Evolutionary conservation across 106 monocot species (phyloP), one percentile per base, ranked within the genome.

Genomic region (Amphibolis antarctica): DNA sequence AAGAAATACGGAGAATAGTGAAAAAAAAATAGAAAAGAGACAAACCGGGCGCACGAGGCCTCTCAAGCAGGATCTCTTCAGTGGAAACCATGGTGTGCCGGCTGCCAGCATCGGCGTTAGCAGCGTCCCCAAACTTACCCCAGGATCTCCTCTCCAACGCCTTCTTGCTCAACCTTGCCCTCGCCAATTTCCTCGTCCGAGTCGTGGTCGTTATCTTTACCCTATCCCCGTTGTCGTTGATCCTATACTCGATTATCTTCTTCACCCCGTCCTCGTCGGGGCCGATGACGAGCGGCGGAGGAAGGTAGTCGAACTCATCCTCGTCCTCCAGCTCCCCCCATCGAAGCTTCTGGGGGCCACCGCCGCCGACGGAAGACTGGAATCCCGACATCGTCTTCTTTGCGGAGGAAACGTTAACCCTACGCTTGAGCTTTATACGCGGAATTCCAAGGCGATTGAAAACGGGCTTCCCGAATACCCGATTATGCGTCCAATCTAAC

Each of bases 281-380:
- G 0, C 89, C 94, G 20, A 66, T 50, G 22, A 89, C 89, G 18
- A 83, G 71, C 5, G 68, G 80, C 46, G 94, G 94, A 21, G 94
- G 94, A 6, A 96, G 84, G 48, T 82, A 70, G 21, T 76, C 85
- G 0, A 25, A 77, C 24, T 92, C 88, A 67, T 88, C 92, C 49
- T 88, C 92, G 29, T 88, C 88, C 10, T 92, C 92, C 0, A 92
- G 78, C 66, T 92, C 88, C 3, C 88, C 82, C 92, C 88, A 88
- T 55, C 78, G 77, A 29, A 86, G 19, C 78, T 86, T 81, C 60
- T 59, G 36, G 7, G 36, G 36, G 36, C 4, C 36, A 7, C 4
- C 36, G 36, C 36, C 36, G 36, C 36, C 36, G 36, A 4, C 36
- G 36, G 36, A 36, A 7, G 36, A 4, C 36, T 2, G 36, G 36